A percentile compares a stretch with the other conserved stretches of the same genome.
Evolutionary conservation across 345 rosid species (phyloP).

Genomic region (Excoecaria cochinchinensis): DNA sequence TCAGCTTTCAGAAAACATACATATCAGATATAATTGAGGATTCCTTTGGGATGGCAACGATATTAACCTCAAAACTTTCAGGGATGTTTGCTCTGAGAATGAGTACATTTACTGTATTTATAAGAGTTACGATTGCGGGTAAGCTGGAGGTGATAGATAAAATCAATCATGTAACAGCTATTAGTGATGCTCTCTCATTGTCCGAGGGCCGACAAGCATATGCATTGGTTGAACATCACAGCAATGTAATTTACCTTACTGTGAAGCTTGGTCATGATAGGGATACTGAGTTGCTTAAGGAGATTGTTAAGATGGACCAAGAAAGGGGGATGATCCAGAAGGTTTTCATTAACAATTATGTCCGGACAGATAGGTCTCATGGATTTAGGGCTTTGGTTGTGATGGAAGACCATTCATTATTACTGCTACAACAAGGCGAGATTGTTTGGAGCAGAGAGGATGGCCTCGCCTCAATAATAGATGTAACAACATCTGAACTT

Average conservation of each 20-base stretch:
- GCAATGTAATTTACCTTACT: conserved; percentile 58
- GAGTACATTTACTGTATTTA: conserved; percentile 39
- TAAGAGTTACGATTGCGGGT: conserved; percentile 54
- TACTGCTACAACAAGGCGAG: conserved; percentile 87
- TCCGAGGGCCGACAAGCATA: conserved; percentile 64
- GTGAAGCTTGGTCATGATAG: conserved; percentile 69
- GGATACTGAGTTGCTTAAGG: conserved; percentile 70
- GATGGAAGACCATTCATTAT: conserved; percentile 97
- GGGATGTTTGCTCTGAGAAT: conserved; percentile 62
- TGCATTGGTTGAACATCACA: conserved; percentile 64
- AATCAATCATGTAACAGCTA: conserved; percentile 51
- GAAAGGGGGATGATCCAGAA: conserved; percentile 73
- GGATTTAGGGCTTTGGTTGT: conserved; percentile 96
- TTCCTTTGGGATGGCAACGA: conserved; percentile 46
- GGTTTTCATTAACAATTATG: conserved; percentile 88
- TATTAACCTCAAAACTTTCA: conserved; percentile 53
- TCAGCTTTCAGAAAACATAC: conserved; percentile 52
- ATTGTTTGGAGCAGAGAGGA: conserved; percentile 98
- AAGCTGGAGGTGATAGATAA: conserved; percentile 69
- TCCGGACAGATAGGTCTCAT: conserved; percentile 86
- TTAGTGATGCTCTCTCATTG: conserved; percentile 74
- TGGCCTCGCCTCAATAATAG: conserved; percentile 83
- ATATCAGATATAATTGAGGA: conserved; percentile 57
- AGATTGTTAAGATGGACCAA: conserved; percentile 63
- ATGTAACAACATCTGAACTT: conserved; percentile 81